These are phyloP conservation scores for Paraleonurus japonicus DNA, from an alignment of 257 asterid genomes.

Conservation along the genomic window DNA sequence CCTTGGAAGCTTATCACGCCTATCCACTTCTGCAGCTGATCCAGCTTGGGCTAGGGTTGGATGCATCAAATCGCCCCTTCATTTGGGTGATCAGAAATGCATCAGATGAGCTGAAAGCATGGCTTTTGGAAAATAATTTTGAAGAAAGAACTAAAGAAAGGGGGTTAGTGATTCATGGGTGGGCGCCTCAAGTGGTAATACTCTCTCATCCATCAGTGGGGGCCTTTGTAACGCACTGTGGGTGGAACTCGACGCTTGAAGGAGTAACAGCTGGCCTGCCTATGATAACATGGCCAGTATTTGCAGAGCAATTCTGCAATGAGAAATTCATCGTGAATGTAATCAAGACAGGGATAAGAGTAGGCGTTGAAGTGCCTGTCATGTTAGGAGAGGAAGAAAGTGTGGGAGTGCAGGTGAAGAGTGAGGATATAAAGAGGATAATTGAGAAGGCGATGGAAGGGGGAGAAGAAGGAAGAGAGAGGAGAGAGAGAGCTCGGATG, in stretches of 20 bases:
- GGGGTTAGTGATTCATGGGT: constrained; percentile 46
- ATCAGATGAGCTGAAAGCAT: constrained; percentile 32
- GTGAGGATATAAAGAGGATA: not conserved
- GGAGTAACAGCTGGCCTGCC: constrained; percentile 46
- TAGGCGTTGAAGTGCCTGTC: constrained; percentile 38
- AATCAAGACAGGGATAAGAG: constrained; percentile 40
- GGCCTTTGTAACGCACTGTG: constrained; percentile 57
- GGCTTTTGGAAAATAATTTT: constrained; percentile 38
- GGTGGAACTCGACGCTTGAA: constrained; percentile 60
- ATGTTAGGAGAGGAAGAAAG: constrained; percentile 34
- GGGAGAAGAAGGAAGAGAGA: constrained; percentile 43
- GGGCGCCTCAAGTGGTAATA: constrained; percentile 62
- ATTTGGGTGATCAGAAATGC: constrained; percentile 43
- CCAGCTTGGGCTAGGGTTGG: constrained; percentile 51
- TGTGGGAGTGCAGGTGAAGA: constrained; percentile 26
- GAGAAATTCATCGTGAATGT: constrained; percentile 43
- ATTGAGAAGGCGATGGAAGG: constrained; percentile 25
- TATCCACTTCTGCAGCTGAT: constrained; percentile 37
- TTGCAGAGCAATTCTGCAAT: constrained; percentile 52
- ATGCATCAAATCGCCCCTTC: constrained; percentile 38
- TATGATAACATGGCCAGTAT: constrained; percentile 49
- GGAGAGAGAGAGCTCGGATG: constrained; percentile 42
- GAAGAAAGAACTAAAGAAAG: constrained; percentile 40
- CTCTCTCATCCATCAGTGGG: constrained; percentile 51
- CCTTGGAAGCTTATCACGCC: constrained; percentile 42